These are phyloP conservation scores for Colletotrichum spaethianum DNA, from an alignment of 2,329 filamentous ascomycete species.

Conservation along the genomic window DNA sequence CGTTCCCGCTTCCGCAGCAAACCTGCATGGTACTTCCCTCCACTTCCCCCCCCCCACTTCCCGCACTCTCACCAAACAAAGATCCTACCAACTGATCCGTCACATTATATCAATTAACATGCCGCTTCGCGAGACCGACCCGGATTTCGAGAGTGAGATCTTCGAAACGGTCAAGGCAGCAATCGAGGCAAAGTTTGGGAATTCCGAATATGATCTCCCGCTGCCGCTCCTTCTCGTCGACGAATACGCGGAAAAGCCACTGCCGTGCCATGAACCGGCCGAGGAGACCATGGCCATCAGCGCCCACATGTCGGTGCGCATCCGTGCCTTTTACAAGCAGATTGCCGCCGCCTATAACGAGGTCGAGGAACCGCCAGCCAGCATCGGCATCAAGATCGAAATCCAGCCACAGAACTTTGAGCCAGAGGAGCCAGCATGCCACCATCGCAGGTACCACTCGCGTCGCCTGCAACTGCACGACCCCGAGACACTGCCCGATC, in stretches of 20 bases:
- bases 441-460: conserved; percentile 42
- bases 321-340: conserved; percentile 40
- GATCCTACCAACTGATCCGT: conserved; percentile 1
- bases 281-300: conserved; percentile 41
- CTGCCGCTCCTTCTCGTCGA: conserved; percentile 29
- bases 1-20: no score
- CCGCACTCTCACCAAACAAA: background rate
- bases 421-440: conserved; percentile 22
- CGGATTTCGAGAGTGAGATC: conserved; percentile 21
- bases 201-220: conserved; percentile 1
- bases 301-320: conserved; percentile 40
- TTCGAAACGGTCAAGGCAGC: conserved; percentile 4
- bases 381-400: conserved; percentile 19
- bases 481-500: conserved; percentile 40
- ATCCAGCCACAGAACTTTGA: conserved; percentile 38
- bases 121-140: conserved; percentile 33
- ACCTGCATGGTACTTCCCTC: background rate
- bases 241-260: conserved; percentile 5
- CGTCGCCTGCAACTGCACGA: conserved; percentile 42
- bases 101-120: conserved; percentile 13
- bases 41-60: background rate
- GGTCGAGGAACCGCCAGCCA: conserved; percentile 11
- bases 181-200: background rate
- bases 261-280: conserved; percentile 40
- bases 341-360: conserved; percentile 29